Evolutionary conservation across 139 green algal genomes (phyloP).

Genomic region (Chlamydomonas sp.): DNA sequence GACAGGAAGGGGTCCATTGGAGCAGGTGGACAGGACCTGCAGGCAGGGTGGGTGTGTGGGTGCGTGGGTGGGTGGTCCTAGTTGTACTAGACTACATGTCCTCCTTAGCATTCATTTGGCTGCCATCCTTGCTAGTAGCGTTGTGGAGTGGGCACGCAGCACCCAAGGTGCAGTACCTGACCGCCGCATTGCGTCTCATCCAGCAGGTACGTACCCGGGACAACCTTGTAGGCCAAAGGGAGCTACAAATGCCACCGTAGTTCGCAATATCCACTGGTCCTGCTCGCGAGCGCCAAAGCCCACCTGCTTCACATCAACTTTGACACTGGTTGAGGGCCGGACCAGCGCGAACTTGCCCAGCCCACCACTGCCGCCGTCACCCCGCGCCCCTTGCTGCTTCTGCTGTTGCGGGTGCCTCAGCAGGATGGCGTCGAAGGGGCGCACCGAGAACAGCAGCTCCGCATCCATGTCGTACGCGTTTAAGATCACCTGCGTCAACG

Average conservation of each 20-base stretch:
- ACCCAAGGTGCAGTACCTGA: too few species aligned
- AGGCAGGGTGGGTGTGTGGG: too few species aligned
- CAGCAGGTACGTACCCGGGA: too few species aligned
- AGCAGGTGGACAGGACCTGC: too few species aligned
- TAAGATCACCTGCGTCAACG: constrained; percentile 3
- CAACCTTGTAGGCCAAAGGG: too few species aligned
- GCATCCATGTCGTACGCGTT: constrained; percentile 21
- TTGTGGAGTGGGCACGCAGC: too few species aligned
- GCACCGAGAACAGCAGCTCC: constrained; percentile 34
- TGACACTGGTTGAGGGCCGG: not conserved
- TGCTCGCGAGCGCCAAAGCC: not conserved
- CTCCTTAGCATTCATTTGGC: too few species aligned
- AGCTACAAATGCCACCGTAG: not conserved
- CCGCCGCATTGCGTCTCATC: too few species aligned
- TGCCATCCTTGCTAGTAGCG: too few species aligned
- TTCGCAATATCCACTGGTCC: not conserved
- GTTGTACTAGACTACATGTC: too few species aligned
- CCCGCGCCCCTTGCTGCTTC: not conserved
- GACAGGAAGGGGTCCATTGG: too few species aligned
- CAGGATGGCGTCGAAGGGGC: constrained; percentile 3
- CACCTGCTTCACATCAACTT: not conserved
- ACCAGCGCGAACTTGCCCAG: constrained; percentile 12
- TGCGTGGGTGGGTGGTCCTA: too few species aligned
- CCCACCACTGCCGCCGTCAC: not conserved
- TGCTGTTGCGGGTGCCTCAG: not conserved